Base-by-base conservation (phyloP, 257 asterid species). In the Mentha longifolia region DNA sequence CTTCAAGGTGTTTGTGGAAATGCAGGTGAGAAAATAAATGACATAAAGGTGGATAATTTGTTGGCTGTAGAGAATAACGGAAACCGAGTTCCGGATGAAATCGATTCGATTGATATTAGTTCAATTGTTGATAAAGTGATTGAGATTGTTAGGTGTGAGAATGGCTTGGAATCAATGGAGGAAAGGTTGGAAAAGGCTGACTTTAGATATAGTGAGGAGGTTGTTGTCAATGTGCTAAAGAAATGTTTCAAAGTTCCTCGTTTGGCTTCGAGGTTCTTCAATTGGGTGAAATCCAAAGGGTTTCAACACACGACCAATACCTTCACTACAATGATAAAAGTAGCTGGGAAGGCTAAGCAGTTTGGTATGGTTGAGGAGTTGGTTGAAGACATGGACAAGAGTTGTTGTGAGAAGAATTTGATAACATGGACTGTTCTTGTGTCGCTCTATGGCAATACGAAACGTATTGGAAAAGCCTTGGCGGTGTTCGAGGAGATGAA, bases 171-270 rank as follows among this genome's bases (percentile, higher is more conserved):
- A 6, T 16, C 91, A 2, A 85, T 92, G 95, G 97, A 90, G 77
- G 88, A 84, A 72, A 71, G 61, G 81, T 78, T 92, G 84, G 86
- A 85, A 47, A 78, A 55, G 25, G 80, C 77, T 15, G 82, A 65
- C 79, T 70, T 87, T 14, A 66, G 67, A 64, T 86, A 70, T 41
- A 79, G 68, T 2, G 90, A 74, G 81, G 96, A 84, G 63, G 74
- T 90, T 20, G 93, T 90, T 50, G 90, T 82, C 58, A 85, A 78
- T 70, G 98, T 92, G 3, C 55, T 92, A 79, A 90, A 92, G 87
- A 88, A 92, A 70, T 92, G 97, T 70, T 90, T 88, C 80, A 90
- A 88, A 49, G 95, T 84, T 73, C 97, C 96, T 50, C 83, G 75
- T 63, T 82, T 84, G 80, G 96, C 93, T 78, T 81, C 85, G 65